Evolutionary conservation across 2,329 filamentous ascomycete species (phyloP), one percentile per base, ranked within the genome.

Genomic region (Hymenoscyphus albidus): DNA sequence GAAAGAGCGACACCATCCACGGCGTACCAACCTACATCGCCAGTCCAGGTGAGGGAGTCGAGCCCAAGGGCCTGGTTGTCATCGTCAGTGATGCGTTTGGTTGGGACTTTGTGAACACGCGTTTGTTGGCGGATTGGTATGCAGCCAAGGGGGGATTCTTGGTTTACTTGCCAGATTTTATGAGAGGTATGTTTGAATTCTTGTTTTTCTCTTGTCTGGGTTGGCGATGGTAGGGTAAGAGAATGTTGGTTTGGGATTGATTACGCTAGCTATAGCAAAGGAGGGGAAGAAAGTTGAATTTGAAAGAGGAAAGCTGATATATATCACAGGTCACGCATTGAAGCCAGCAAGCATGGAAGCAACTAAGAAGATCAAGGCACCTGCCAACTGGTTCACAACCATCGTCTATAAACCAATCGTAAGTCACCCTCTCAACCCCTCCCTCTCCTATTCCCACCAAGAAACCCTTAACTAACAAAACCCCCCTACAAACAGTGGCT

Each of bases 161-260:
- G 5, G 80, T 84, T 31, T 82, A 82, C 68, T 68, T 82, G 35
- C 82, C 82, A 0, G 82, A 85, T 65, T 82, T 85, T 68, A 82
- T 83, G 78, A 74, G 78, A 65, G 81, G 80, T 79, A 59, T 13
- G 66, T 65, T 48, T 27, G 27, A 27, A 27, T 2, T 9, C 22
- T 57, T 32, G 31, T 32, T 57, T 7, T 18, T 31, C 3, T 16
- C 22, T 32, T 55, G n/a, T 62, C 38, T 16, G n/a, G n/a, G 54
- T 51, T 3, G 27, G 12, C 44, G n/a, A 51, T 16, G 44, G 12
- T 7, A 14, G 42, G 13, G 22, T n/a, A 18, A n/a, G 44, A n/a
- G 27, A 3, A 3, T 27, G 27, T 1, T 27, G 27, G 27, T 27
- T 27, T 27, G 27, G 27, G 27, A 27, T 27, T 27, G 27, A 0